A percentile compares a stretch with the other conserved stretches of the same genome.
These are phyloP conservation scores for Saccharomyces hybrid DNA, from an alignment of 1,139 yeast species.

Conservation along the genomic window DNA sequence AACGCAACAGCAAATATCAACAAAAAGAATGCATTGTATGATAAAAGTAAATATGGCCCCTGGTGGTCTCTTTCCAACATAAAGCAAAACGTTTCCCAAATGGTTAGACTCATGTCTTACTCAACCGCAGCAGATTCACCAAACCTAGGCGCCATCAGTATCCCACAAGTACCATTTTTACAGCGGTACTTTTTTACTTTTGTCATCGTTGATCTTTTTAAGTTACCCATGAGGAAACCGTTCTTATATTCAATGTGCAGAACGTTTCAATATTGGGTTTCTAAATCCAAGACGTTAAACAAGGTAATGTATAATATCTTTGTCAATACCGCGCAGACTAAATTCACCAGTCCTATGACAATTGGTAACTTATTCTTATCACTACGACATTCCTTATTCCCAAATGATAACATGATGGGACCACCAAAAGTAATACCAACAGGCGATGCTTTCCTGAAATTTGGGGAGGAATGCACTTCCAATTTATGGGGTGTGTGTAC, in stretches of 20 bases:
- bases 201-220: slow-evolving; percentile 15
- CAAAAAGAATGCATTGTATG: too few relatives aligned
- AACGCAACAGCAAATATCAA: not conserved
- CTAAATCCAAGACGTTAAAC: slow-evolving; percentile 10
- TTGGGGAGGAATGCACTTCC: slow-evolving; percentile 13
- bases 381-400: slow-evolving; percentile 22
- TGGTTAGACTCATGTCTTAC: not conserved
- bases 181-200: slow-evolving; percentile 19
- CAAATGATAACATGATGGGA: slow-evolving; percentile 27
- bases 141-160: not conserved
- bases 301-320: slow-evolving; percentile 6
- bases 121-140: not conserved
- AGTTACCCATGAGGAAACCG: slow-evolving; percentile 21
- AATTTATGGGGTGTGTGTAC: slow-evolving; percentile 13
- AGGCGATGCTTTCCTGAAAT: slow-evolving; percentile 16
- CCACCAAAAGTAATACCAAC: slow-evolving; percentile 18
- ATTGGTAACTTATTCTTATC: not conserved
- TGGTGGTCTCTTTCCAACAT: not conserved
- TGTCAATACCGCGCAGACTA: not conserved
- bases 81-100: not conserved
- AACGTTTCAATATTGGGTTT: slow-evolving; percentile 11
- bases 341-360: not conserved
- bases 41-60: not conserved
- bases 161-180: not conserved
- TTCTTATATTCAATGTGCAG: slow-evolving; percentile 17